Conservation (phyloP, 352 stramenopile species). For the Phytophthora sansomeana region DNA sequence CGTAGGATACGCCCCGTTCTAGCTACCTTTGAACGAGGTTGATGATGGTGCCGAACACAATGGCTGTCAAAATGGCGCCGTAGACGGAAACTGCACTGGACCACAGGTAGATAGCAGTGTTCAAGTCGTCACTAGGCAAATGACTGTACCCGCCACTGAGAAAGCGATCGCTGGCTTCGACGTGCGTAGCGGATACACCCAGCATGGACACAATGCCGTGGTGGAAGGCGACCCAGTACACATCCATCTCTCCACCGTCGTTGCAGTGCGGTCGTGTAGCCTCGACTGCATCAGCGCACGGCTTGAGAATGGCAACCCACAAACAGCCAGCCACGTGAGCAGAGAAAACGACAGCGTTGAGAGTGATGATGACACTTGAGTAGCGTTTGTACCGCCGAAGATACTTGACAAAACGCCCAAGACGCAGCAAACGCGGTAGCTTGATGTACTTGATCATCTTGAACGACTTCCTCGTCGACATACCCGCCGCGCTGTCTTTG, state of each 20-base stretch:
- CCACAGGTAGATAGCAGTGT: constrained; percentile 50
- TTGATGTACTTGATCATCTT: constrained; percentile 85
- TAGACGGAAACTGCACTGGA: constrained; percentile 51
- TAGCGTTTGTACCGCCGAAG: constrained; percentile 70
- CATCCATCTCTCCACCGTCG: constrained; percentile 41
- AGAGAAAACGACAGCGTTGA: constrained; percentile 62
- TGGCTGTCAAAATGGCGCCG: constrained; percentile 52
- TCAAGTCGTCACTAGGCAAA: constrained; percentile 21
- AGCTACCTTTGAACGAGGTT: constrained; percentile 61
- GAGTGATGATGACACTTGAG: constrained; percentile 56
- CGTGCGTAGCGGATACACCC: constrained; percentile 52
- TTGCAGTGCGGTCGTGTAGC: constrained; percentile 39
- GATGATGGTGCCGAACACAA: constrained; percentile 67
- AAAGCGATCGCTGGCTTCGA: constrained; percentile 56
- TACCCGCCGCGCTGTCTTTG: constrained; percentile 32
- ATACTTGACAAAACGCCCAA: constrained; percentile 68
- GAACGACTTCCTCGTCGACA: constrained; percentile 72
- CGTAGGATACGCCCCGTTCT: not conserved
- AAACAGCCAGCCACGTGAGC: constrained; percentile 63
- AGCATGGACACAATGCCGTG: constrained; percentile 65
- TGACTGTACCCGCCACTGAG: constrained; percentile 56
- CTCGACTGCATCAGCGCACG: constrained; percentile 41
- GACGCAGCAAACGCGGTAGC: constrained; percentile 59
- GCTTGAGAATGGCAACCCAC: constrained; percentile 63
- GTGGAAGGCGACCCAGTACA: constrained; percentile 70